Percentiles rank a stretch among this genome's conserved stretches.
These are phyloP conservation scores for Stagonosporopsis chrysanthemi DNA, from an alignment of 2,329 filamentous ascomycete genomes.

Conservation along the genomic window DNA sequence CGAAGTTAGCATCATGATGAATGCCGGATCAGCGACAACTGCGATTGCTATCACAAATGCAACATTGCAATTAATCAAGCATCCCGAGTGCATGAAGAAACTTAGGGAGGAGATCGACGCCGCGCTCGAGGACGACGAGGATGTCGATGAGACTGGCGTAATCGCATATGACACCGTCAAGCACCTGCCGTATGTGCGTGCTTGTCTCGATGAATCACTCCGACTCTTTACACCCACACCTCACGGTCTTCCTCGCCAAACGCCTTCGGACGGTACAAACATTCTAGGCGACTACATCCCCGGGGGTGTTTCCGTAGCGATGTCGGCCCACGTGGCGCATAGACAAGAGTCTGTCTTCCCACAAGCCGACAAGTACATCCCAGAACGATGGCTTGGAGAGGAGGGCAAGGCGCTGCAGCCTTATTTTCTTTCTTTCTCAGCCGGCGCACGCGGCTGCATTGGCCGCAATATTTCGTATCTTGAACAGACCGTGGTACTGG, in stretches of 20 bases:
- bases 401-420: constrained; percentile 40
- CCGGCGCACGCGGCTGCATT: constrained; percentile 40
- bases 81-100: constrained; percentile 49
- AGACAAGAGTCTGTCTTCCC: constrained; percentile 37
- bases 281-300: constrained; percentile 40
- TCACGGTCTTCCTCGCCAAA: constrained; percentile 48
- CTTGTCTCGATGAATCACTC: constrained; percentile 56
- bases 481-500: constrained; percentile 43
- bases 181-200: constrained; percentile 47
- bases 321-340: constrained; percentile 60
- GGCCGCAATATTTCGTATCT: constrained; percentile 43
- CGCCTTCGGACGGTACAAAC: constrained; percentile 38
- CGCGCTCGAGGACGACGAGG: constrained; percentile 38
- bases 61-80: constrained; percentile 60
- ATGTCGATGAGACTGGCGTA: constrained; percentile 35
- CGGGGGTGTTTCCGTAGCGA: constrained; percentile 35
- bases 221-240: constrained; percentile 57
- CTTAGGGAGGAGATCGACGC: constrained; percentile 37
- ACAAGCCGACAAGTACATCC: constrained; percentile 42
- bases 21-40: constrained; percentile 61
- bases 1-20: constrained; percentile 61
- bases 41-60: constrained; percentile 62
- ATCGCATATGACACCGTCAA: constrained; percentile 41
- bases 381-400: constrained; percentile 50
- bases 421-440: constrained; percentile 42